These are phyloP conservation scores for Verticillium tricorpus DNA, from an alignment of 2,329 filamentous ascomycete genomes.

Conservation along the genomic window DNA sequence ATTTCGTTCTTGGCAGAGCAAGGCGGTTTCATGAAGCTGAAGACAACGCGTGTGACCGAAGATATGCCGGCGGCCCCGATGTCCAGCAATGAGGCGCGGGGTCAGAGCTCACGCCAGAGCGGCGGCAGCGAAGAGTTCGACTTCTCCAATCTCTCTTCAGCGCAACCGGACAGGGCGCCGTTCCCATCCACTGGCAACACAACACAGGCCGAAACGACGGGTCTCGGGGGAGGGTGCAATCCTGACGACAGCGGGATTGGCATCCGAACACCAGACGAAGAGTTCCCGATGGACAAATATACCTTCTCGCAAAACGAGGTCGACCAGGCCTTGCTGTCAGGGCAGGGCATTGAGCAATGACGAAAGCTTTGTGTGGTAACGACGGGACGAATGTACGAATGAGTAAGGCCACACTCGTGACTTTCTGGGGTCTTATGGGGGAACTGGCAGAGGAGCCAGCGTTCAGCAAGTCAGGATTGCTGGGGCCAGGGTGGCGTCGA, in stretches of 20 bases:
- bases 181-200: conserved; percentile 41
- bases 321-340: conserved; percentile 26
- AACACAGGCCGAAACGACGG: conserved; percentile 36
- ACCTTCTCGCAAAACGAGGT: conserved; percentile 33
- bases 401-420: conserved; percentile 6
- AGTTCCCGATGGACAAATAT: conserved; percentile 58
- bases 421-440: neutral
- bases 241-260: conserved; percentile 71
- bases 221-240: conserved; percentile 34
- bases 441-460: conserved; percentile 4
- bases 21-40: conserved; percentile 76
- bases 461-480: conserved; percentile 1
- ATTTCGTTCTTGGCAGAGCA: conserved; percentile 83
- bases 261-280: conserved; percentile 63
- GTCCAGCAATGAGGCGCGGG: conserved; percentile 29
- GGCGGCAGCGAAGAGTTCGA: conserved; percentile 41
- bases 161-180: conserved; percentile 45
- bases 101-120: conserved; percentile 35
- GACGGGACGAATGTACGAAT: conserved; percentile 15
- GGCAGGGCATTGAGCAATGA: conserved; percentile 21
- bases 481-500: neutral
- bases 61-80: conserved; percentile 26
- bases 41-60: conserved; percentile 29
- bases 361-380: conserved; percentile 4
- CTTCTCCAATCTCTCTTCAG: conserved; percentile 38